Percentiles rank a stretch among this genome's conserved stretches.
phyloP scores from a whole-genome alignment of 495 filamentous ascomycete genomes.

The Glarea lozoyensis region DNA sequence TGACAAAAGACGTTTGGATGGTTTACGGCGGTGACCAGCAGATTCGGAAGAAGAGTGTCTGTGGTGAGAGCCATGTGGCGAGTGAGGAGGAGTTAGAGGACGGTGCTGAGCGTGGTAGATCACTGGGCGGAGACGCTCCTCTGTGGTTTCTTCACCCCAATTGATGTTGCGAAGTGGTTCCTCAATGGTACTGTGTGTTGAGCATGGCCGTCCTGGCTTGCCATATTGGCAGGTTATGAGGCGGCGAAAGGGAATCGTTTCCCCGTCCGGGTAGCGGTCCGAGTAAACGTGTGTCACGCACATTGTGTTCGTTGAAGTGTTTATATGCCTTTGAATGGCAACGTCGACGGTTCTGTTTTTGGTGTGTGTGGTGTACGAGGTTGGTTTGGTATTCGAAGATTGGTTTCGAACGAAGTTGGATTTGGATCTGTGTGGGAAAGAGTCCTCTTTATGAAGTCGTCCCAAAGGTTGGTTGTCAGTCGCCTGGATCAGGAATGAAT shows the following conservation, averaged over 20 bases:
- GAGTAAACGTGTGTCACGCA: constrained; percentile 21
- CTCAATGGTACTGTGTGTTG: constrained; percentile 11
- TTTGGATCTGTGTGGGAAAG: background rate
- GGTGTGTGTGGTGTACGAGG: background rate
- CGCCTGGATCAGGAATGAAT: constrained; percentile 19
- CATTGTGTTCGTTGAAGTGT: constrained; percentile 16
- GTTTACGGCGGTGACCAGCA: background rate
- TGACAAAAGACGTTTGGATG: background rate
- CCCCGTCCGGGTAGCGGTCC: constrained; percentile 18
- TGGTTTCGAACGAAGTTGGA: background rate
- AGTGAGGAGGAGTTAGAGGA: constrained; percentile 15
- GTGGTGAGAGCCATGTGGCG: constrained; percentile 6
- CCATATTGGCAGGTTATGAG: constrained; percentile 17
- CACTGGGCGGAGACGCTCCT: constrained; percentile 13
- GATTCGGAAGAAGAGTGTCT: constrained; percentile 4
- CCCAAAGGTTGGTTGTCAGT: constrained; percentile 15
- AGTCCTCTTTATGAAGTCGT: constrained; percentile 1
- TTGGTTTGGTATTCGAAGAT: constrained; percentile 1
- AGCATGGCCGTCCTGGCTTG: constrained; percentile 13
- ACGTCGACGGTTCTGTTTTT: background rate
- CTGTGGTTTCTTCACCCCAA: constrained; percentile 17
- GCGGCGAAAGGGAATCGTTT: constrained; percentile 10
- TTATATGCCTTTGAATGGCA: background rate
- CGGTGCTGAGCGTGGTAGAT: constrained; percentile 3
- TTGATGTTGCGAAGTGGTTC: constrained; percentile 17